Conservation (phyloP, 1,139 yeast species). For the Dujonia santamariae region DNA sequence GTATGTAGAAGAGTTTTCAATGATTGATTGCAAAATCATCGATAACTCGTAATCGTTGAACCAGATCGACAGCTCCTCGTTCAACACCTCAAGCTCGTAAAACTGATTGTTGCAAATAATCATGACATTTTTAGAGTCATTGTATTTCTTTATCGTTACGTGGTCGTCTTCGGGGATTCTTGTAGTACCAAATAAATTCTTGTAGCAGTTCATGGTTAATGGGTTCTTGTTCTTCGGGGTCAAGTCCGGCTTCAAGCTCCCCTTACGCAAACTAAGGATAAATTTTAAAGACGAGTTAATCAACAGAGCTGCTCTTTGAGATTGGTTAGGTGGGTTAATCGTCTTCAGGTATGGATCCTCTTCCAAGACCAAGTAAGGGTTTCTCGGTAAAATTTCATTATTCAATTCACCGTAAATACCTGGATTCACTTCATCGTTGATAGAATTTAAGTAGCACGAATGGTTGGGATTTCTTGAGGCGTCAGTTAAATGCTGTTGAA, state of each 20-base stretch:
- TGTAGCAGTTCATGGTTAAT: constrained; percentile 65
- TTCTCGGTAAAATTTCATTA: constrained; percentile 69
- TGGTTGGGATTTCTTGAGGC: constrained; percentile 36
- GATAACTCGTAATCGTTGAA: constrained; percentile 59
- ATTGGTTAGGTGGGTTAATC: constrained; percentile 61
- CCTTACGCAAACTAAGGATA: constrained; percentile 54
- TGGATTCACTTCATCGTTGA: constrained; percentile 56
- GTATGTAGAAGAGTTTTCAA: constrained; percentile 37
- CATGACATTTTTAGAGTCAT: constrained; percentile 48
- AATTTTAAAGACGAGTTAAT: constrained; percentile 66
- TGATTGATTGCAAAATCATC: constrained; percentile 45
- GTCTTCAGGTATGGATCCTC: constrained; percentile 64
- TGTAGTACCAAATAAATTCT: constrained; percentile 65
- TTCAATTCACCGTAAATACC: constrained; percentile 64
- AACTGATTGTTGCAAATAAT: constrained; percentile 62
- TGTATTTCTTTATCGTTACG: constrained; percentile 26
- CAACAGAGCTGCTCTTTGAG: constrained; percentile 64
- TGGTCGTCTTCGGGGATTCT: constrained; percentile 47
- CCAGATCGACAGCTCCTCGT: constrained; percentile 26
- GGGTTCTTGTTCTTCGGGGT: constrained; percentile 51
- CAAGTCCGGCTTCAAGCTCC: constrained; percentile 52
- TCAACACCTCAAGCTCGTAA: constrained; percentile 52
- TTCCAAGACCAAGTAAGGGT: constrained; percentile 69
- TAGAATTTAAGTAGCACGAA: constrained; percentile 57
- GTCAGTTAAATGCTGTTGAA: constrained; percentile 53